These are phyloP conservation scores for Russula sp. DNA, from an alignment of 768 basidiomycete species.

Conservation along the genomic window DNA sequence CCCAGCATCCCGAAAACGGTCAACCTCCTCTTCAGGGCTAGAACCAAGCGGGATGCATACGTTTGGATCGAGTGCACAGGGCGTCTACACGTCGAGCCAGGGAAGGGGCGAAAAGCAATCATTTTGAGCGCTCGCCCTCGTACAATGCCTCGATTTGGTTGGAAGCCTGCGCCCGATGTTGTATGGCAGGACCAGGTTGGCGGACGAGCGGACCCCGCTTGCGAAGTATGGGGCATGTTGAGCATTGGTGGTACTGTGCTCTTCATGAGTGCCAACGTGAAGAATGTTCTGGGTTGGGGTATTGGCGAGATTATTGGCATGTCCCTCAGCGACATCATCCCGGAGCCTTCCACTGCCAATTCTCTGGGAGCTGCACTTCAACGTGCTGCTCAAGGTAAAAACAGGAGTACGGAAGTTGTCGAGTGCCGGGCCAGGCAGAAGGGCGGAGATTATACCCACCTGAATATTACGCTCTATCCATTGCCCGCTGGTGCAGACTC, in stretches of 20 bases:
- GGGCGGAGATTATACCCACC: constrained; percentile 5
- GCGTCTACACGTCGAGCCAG: constrained; percentile 82
- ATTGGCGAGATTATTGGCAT: constrained; percentile 48
- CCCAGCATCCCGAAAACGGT: constrained; percentile 47
- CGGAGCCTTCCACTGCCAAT: constrained; percentile 7
- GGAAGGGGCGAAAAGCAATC: constrained; percentile 92
- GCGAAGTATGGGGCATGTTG: constrained; percentile 54
- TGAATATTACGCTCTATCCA: constrained; percentile 22
- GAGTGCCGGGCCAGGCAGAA: constrained; percentile 14
- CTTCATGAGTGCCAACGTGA: constrained; percentile 43
- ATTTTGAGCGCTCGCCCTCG: constrained; percentile 78
- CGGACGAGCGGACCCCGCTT: constrained; percentile 26
- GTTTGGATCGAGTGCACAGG: constrained; percentile 93
- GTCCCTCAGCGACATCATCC: constrained; percentile 37
- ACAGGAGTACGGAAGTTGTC: constrained; percentile 14
- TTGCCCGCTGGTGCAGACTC: constrained; percentile 14
- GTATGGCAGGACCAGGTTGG: constrained; percentile 10
- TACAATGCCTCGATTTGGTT: constrained; percentile 55
- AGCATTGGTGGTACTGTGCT: constrained; percentile 44
- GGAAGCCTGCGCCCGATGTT: constrained; percentile 49
- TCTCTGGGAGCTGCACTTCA: constrained; percentile 23
- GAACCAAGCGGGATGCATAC: constrained; percentile 56
- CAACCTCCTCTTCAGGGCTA: constrained; percentile 80
- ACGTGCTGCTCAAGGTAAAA: constrained; percentile 15
- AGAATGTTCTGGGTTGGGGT: constrained; percentile 63